Conservation (phyloP, 1,139 yeast genomes). For the Pichia sp. region DNA sequence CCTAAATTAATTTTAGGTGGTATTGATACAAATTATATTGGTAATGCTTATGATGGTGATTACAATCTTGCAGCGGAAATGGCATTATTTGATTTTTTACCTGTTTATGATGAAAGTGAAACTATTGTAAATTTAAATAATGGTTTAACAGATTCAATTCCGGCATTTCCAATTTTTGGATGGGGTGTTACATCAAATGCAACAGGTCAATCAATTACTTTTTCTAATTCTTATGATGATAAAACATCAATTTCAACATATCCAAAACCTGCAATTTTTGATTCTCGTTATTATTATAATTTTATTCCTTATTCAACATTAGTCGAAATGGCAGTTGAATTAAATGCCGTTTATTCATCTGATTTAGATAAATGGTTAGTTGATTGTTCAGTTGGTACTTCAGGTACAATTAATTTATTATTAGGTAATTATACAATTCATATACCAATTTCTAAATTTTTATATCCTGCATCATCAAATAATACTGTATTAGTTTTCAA, state of each 20-base stretch:
- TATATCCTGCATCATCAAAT: constrained; percentile 36
- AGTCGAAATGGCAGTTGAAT: constrained; percentile 63
- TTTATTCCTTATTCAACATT: constrained; percentile 55
- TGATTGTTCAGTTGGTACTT: constrained; percentile 47
- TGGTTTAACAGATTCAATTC: constrained; percentile 35
- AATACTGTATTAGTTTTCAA: constrained; percentile 40
- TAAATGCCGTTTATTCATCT: constrained; percentile 59
- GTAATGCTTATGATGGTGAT: background rate
- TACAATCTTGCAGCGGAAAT: constrained; percentile 33
- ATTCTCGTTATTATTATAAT: constrained; percentile 47
- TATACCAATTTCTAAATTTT: constrained; percentile 48
- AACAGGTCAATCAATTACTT: constrained; percentile 36
- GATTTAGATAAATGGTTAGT: constrained; percentile 58
- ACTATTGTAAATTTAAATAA: constrained; percentile 14
- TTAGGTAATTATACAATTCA: constrained; percentile 48
- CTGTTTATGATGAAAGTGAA: constrained; percentile 32
- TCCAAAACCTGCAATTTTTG: constrained; percentile 54
- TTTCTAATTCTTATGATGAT: constrained; percentile 30
- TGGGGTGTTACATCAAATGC: constrained; percentile 42
- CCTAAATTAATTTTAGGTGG: constrained; percentile 50
- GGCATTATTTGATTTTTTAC: constrained; percentile 39
- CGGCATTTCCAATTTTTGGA: constrained; percentile 53
- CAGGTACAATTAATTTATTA: constrained; percentile 50
- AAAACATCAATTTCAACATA: constrained; percentile 18
- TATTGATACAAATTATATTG: constrained; percentile 41